Evolutionary conservation across 306 rosid species (phyloP).

Genomic region (Calophaca sinica): DNA sequence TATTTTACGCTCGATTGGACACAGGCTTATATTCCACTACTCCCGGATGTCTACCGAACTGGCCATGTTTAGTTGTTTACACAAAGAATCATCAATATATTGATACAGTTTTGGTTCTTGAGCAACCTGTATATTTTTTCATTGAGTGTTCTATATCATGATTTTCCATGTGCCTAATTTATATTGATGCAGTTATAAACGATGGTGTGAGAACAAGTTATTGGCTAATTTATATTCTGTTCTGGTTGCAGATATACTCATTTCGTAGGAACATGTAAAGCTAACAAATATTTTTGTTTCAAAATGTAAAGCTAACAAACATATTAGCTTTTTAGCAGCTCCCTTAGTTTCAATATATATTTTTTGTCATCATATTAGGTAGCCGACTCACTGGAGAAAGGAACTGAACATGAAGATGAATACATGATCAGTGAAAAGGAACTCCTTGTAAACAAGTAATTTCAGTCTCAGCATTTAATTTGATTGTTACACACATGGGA

Average conservation of each 20-base stretch:
- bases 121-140: not conserved
- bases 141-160: not conserved
- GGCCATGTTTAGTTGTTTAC: not conserved
- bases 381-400: constrained; percentile 98
- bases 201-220: too few relatives aligned
- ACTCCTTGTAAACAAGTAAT: constrained; percentile 93
- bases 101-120: too few relatives aligned
- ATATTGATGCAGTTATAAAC: too few relatives aligned
- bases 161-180: too few relatives aligned
- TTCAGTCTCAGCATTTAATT: not conserved
- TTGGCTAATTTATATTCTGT: too few relatives aligned
- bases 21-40: too few relatives aligned
- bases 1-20: constrained; percentile 23
- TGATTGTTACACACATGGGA: constrained; percentile 1
- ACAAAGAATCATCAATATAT: too few relatives aligned
- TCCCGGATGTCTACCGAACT: too few relatives aligned
- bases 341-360: constrained; percentile 15
- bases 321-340: constrained; percentile 4
- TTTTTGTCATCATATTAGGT: constrained; percentile 57
- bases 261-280: too few relatives aligned
- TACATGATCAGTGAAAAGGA: constrained; percentile 98
- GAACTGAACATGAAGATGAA: constrained; percentile 99
- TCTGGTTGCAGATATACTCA: too few relatives aligned
- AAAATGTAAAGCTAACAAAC: too few relatives aligned
- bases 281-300: too few relatives aligned